Evolutionary conservation across 129 eudicot genomes (phyloP), one percentile per base, ranked within the genome.

Genomic region (Pittosporum tobira): DNA sequence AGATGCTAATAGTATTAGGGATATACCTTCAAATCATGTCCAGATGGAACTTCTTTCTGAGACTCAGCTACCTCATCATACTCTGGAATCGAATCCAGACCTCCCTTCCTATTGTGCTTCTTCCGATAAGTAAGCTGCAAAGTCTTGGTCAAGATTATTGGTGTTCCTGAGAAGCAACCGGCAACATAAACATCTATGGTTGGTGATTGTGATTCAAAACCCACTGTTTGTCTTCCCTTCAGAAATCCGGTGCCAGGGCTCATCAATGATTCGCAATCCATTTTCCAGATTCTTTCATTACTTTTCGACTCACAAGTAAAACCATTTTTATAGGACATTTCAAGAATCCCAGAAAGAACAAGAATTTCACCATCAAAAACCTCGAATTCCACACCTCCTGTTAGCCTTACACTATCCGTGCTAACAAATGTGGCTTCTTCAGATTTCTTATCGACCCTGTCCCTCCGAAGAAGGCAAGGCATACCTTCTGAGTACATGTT

Each of bases 351-450:
- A 13, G 66, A 68, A 6, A 88, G 80, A 16, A 88, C 57, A 4
- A 72, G 73, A 57, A 76, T 84, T 11, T 81, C 79, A 25, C 71
- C 69, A 66, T 88, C 65, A 26, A 71, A 81, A 34, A 88, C 94
- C 76, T 88, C 90, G 9, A 84, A 84, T 59, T 75, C 84, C 51
- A 81, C 87, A 74, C 85, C 67, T 50, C 87, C 94, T 2, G 87
- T 73, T n/a, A 84, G 64, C 58, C 94, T 70, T 59, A 88, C 77
- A 71, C 76, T 68, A 43, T 81, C 90, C 1, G 96, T 88, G 71
- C 94, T 81, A 49, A 88, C 94, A 47, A 84, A 88, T 58, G 90
- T 88, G 45, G 78, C 87, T 73, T 88, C 96, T 73, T 84, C 88
- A 0, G 86, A 76, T 71, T 76, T 81, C 75, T 81, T 84, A 66